A percentile compares a stretch with the other conserved stretches of the same genome.
These are phyloP conservation scores for Cenchrus purpureus DNA, from an alignment of 176 grass and related monocot species.

Conservation along the genomic window DNA sequence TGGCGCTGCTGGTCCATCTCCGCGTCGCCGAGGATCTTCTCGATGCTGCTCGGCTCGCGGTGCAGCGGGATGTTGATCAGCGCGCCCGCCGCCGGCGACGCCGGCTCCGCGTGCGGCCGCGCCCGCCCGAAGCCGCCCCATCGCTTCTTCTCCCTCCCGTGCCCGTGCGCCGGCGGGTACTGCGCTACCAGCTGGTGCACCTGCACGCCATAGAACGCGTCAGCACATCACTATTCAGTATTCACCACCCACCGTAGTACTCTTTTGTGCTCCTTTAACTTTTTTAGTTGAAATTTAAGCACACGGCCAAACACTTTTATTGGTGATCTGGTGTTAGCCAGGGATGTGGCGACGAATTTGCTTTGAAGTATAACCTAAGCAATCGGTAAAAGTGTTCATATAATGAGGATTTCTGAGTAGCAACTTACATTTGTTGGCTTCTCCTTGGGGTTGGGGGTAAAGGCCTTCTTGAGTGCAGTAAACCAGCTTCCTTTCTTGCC, in stretches of 20 bases:
- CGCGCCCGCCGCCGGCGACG: conserved; percentile 44
- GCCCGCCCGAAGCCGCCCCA: conserved; percentile 73
- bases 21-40: conserved; percentile 90
- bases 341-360: neutral
- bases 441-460: conserved; percentile 70
- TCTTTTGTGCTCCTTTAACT: neutral
- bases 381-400: neutral
- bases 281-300: neutral
- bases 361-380: neutral
- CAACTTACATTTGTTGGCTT: conserved; percentile 66
- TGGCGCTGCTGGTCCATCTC: conserved; percentile 66
- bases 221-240: neutral
- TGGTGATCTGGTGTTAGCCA: neutral
- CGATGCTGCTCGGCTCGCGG: conserved; percentile 97
- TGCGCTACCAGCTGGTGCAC: conserved; percentile 55
- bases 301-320: neutral
- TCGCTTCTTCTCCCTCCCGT: conserved; percentile 76
- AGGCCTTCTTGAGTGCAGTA: conserved; percentile 76
- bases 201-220: conserved; percentile 29
- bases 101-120: conserved; percentile 44
- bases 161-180: conserved; percentile 33
- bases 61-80: conserved; percentile 76
- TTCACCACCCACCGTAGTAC: neutral
- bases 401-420: neutral
- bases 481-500: conserved; percentile 97